Evolutionary conservation across 805 yeast genomes (phyloP).

Genomic region (Novakomyces olei): DNA sequence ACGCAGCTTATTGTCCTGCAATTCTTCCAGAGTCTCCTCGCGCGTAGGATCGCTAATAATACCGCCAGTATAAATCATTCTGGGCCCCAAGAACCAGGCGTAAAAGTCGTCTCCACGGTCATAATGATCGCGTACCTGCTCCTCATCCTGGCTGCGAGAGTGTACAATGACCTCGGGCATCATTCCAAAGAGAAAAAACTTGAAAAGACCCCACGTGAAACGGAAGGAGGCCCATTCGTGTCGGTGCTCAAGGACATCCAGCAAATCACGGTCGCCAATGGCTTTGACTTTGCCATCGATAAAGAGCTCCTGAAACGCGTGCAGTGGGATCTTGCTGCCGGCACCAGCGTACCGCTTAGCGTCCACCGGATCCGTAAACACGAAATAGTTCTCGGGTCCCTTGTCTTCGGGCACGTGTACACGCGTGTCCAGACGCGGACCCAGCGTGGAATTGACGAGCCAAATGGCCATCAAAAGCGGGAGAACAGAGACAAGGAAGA

Average conservation of each 20-base stretch:
- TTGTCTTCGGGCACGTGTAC: slow-evolving; percentile 51
- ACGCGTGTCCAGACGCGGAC: slow-evolving; percentile 65
- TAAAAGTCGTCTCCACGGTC: slow-evolving; percentile 93
- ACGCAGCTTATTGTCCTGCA: slow-evolving; percentile 79
- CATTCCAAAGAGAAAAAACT: slow-evolving; percentile 64
- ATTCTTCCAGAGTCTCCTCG: slow-evolving; percentile 44
- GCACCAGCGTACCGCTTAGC: slow-evolving; percentile 47
- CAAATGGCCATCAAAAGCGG: slow-evolving; percentile 69
- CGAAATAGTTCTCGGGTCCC: slow-evolving; percentile 60
- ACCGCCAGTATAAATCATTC: slow-evolving; percentile 87
- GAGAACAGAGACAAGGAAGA: slow-evolving; percentile 30
- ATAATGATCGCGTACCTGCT: slow-evolving; percentile 85
- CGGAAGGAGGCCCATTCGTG: slow-evolving; percentile 79
- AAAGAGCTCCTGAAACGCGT: slow-evolving; percentile 73
- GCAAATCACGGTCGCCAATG: too few relatives aligned
- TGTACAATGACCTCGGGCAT: slow-evolving; percentile 85
- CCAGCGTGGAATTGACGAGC: slow-evolving; percentile 52
- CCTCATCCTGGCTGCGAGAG: slow-evolving; percentile 85
- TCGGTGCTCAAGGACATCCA: slow-evolving; percentile 56
- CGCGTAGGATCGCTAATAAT: slow-evolving; percentile 44
- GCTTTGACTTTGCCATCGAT: too few relatives aligned
- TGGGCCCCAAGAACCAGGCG: slow-evolving; percentile 81
- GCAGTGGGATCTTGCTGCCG: slow-evolving; percentile 72
- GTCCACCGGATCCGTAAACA: slow-evolving; percentile 53
- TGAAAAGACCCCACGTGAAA: slow-evolving; percentile 56